These are phyloP conservation scores for Coemansia sp. DNA, from an alignment of 192 early-diverging fungal genomes.

Conservation along the genomic window DNA sequence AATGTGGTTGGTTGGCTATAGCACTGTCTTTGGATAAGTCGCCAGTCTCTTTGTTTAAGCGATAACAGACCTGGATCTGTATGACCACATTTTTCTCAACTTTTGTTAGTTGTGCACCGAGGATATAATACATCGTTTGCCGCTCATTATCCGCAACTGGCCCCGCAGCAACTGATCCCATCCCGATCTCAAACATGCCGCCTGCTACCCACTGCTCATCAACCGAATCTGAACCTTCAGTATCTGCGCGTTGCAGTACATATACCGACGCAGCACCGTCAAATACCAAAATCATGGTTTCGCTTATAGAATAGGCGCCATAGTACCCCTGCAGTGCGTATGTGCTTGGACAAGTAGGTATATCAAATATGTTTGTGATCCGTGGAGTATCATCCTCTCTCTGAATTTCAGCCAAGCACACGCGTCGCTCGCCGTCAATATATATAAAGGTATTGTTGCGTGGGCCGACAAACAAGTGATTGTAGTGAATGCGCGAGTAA, in stretches of 20 bases:
- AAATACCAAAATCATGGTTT: conserved; percentile 22
- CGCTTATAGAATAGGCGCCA: conserved; percentile 16
- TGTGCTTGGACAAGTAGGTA: conserved; percentile 15
- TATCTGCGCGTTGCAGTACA: conserved; percentile 10
- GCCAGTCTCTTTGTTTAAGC: conserved; percentile 7
- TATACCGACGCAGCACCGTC: conserved; percentile 36
- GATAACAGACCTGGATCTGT: conserved; percentile 30
- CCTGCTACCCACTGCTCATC: conserved; percentile 15
- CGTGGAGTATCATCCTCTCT: neutral
- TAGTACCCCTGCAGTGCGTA: conserved; percentile 34
- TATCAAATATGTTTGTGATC: conserved; percentile 21
- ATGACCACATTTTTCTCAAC: neutral
- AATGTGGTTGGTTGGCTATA: neutral
- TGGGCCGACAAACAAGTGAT: conserved; percentile 63
- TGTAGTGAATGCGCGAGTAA: conserved; percentile 61
- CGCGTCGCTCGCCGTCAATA: neutral
- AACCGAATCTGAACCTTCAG: neutral
- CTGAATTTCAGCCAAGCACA: conserved; percentile 14
- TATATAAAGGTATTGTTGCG: conserved; percentile 23
- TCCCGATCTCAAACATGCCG: conserved; percentile 31
- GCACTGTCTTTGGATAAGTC: neutral
- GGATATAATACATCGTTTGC: conserved; percentile 22
- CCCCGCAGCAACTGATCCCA: conserved; percentile 32
- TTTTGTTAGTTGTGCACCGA: conserved; percentile 18
- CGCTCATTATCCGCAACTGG: conserved; percentile 5